Evolutionary conservation across 2,329 filamentous ascomycete genomes (phyloP), one percentile per base, ranked within the genome.

Genomic region (Colletotrichum sp.): DNA sequence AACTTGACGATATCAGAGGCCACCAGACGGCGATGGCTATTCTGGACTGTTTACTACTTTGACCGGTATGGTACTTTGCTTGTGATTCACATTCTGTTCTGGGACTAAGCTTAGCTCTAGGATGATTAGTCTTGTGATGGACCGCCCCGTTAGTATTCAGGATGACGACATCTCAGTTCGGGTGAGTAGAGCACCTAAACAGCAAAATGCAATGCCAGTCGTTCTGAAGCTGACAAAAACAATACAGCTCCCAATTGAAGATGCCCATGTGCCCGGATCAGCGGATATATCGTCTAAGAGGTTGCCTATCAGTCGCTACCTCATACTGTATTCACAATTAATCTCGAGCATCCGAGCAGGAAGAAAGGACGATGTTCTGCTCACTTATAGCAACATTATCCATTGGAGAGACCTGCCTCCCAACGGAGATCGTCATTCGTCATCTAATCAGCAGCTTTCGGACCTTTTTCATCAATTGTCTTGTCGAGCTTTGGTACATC

Each of bases 371-470:
- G 57, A 75, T 26, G 6, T 70, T 13, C 18, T 77, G 16, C 57
- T 68, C 16, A 21, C 52, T 16, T 75, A 75, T 57, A 65, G 72
- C 21, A 75, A 71, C 26, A 52, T 75, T 5, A 32, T 57, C 16
- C 65, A 71, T 57, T 77, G 71, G 75, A 66, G 72, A 44, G 75
- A 77, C 28, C 60, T 75, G 10, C 75, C 71, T 8, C 67, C 68
- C 13, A 44, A 16, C 10, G 10, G 68, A 15, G 60, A 67, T 12
- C 39, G 68, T 52, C 36, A 65, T 24, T 32, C 32, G 6, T 15
- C 49, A 5, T 15, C 44, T 49, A 49, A 26, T 18, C 62, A 28
- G 32, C 36, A 36, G 8, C 15, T 60, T 62, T 10, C 32, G 5
- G 67, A 71, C n/a, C 5, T 44, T 16, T n/a, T 68, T 4, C 16